These are phyloP conservation scores for Malassezia caprae DNA, from an alignment of 1,284 basidiomycete species.

Conservation along the genomic window DNA sequence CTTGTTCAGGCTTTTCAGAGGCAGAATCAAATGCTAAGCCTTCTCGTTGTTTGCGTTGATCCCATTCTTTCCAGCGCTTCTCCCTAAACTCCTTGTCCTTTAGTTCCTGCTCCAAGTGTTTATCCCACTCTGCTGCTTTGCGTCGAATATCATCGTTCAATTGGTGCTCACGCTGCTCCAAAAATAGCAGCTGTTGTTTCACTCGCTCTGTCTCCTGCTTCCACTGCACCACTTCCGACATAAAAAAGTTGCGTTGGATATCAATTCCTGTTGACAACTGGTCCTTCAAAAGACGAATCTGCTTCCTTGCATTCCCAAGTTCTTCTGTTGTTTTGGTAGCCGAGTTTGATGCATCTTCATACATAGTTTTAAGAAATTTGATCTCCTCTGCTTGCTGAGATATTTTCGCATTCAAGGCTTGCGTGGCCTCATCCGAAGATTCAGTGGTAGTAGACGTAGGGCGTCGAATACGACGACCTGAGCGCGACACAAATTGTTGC, in stretches of 20 bases:
- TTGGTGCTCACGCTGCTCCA: neutral
- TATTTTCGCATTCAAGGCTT: neutral
- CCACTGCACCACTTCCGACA: neutral
- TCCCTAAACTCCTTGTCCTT: neutral
- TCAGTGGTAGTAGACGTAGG: neutral
- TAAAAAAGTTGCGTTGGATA: neutral
- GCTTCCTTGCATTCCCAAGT: neutral
- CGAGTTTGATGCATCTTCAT: constrained; percentile 5
- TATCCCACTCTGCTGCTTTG: constrained; percentile 11
- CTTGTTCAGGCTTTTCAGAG: neutral
- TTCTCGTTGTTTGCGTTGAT: neutral
- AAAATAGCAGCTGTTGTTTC: neutral
- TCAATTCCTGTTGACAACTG: neutral
- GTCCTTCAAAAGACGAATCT: neutral
- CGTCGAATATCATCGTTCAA: constrained; percentile 1
- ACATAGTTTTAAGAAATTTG: constrained; percentile 1
- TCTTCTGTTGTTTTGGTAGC: neutral
- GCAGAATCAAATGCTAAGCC: neutral
- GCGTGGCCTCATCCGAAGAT: neutral
- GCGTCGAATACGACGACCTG: neutral
- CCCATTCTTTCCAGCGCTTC: constrained; percentile 6
- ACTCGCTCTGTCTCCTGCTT: neutral
- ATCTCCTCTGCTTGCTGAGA: constrained; percentile 2
- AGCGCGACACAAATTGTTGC: neutral
- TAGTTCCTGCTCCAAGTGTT: constrained; percentile 1